A percentile compares a stretch with the other conserved stretches of the same genome.
Evolutionary conservation across 1,139 yeast genomes (phyloP).

Genomic region (Pichia inconspicua): DNA sequence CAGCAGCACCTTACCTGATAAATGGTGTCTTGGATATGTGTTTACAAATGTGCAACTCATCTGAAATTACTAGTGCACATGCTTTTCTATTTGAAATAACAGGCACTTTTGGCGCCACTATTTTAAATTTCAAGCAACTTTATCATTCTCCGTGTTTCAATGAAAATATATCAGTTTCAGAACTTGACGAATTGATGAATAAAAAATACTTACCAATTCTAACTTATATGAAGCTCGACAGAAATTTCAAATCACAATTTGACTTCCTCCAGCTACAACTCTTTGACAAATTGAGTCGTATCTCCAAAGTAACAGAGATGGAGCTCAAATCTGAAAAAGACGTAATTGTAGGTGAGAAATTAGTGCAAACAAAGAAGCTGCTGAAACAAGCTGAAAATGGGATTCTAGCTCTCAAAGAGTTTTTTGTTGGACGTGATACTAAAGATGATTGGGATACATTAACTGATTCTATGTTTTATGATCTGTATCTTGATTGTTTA

Average conservation of each 20-base stretch:
- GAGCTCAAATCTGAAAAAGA: conserved; percentile 7
- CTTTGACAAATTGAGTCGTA: neutral
- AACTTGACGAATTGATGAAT: neutral
- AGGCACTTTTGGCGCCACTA: conserved; percentile 47
- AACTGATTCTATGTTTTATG: neutral
- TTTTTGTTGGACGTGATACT: conserved; percentile 1
- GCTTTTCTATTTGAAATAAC: conserved; percentile 46
- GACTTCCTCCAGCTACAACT: neutral
- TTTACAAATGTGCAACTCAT: neutral
- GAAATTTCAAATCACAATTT: neutral
- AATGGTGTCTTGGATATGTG: conserved; percentile 32
- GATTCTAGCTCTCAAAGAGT: neutral
- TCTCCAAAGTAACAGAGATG: conserved; percentile 3
- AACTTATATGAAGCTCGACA: neutral
- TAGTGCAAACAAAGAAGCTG: conserved; percentile 1
- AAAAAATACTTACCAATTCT: neutral
- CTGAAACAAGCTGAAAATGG: neutral
- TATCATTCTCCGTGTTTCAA: neutral
- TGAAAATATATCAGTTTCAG: neutral
- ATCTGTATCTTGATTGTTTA: conserved; percentile 11
- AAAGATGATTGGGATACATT: neutral
- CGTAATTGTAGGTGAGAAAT: conserved; percentile 3
- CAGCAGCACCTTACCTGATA: conserved; percentile 32
- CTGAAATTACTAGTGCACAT: conserved; percentile 34
- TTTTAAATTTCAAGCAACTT: conserved; percentile 30